Conservation (phyloP, 257 asterid species). For the Solanum virginianum region DNA sequence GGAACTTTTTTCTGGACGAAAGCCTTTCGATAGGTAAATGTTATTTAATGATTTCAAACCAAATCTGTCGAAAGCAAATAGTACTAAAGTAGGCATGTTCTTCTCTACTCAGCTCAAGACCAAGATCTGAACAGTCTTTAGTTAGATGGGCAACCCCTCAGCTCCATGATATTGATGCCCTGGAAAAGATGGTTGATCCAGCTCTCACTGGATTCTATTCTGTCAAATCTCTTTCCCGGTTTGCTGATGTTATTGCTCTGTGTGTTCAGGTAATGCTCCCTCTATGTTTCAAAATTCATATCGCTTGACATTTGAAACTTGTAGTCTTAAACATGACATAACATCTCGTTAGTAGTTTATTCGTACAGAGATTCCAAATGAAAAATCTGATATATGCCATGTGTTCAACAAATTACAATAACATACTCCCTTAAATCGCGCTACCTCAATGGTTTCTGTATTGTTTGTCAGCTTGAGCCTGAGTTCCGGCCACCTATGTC, state of each 20-base stretch:
- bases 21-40: constrained; percentile 71
- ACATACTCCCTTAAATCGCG: background rate
- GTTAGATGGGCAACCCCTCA: constrained; percentile 98
- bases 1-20: constrained; percentile 85
- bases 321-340: background rate
- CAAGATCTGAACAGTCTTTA: constrained; percentile 78
- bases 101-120: constrained; percentile 45
- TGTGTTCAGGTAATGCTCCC: constrained; percentile 63
- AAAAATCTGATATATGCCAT: background rate
- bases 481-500: constrained; percentile 99
- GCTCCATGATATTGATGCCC: constrained; percentile 93
- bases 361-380: too few species aligned
- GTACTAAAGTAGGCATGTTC: background rate
- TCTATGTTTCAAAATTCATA: too few species aligned
- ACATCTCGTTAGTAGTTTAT: background rate
- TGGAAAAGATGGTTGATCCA: constrained; percentile 92
- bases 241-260: constrained; percentile 88
- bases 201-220: constrained; percentile 81
- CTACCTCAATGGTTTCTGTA: background rate
- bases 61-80: background rate
- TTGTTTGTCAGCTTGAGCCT: constrained; percentile 62
- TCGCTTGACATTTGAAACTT: background rate
- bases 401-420: background rate
- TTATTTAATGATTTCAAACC: background rate
- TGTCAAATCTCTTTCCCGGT: constrained; percentile 83